Percentiles rank a stretch among this genome's conserved stretches.
Evolutionary conservation across 2,329 filamentous ascomycete species (phyloP).

Genomic region (Zelopaecilomyces penicillatus): DNA sequence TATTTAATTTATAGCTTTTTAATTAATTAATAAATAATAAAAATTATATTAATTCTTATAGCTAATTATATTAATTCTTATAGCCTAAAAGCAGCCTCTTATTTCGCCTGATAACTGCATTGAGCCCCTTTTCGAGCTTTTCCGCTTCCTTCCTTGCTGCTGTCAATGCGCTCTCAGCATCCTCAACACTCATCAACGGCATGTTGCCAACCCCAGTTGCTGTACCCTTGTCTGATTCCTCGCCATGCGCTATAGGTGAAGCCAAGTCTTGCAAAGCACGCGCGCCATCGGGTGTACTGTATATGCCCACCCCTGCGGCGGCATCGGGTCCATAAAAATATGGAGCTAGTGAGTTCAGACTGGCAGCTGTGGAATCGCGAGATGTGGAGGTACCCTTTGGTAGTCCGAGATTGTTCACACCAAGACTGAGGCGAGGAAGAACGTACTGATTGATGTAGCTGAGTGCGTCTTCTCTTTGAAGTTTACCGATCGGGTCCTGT

Average conservation of each 20-base stretch:
- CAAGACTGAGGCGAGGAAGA: conserved; percentile 49
- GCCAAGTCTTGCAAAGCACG: conserved; percentile 27
- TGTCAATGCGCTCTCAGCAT: conserved; percentile 49
- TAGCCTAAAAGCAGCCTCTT: conserved; percentile 39
- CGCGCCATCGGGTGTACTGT: conserved; percentile 29
- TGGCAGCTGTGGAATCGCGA: conserved; percentile 39
- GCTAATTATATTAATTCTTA: conserved; percentile 13
- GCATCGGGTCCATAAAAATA: conserved; percentile 46
- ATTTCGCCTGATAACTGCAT: conserved; percentile 53
- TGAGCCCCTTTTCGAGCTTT: conserved; percentile 52
- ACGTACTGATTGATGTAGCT: conserved; percentile 64
- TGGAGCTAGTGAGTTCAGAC: conserved; percentile 46
- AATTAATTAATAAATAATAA: background rate
- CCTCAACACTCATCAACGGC: conserved; percentile 52
- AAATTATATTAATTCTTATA: background rate
- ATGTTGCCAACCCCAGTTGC: conserved; percentile 32
- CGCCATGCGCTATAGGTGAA: conserved; percentile 17
- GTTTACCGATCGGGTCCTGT: conserved; percentile 54
- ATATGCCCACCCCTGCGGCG: conserved; percentile 36
- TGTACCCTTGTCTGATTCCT: conserved; percentile 23
- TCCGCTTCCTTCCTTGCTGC: conserved; percentile 52
- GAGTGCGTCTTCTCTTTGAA: conserved; percentile 57
- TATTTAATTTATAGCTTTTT: background rate
- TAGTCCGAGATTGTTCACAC: conserved; percentile 36
- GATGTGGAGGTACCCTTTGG: conserved; percentile 29